phyloP scores from a whole-genome alignment of 305 asterid genomes.

The Withania somnifera region DNA sequence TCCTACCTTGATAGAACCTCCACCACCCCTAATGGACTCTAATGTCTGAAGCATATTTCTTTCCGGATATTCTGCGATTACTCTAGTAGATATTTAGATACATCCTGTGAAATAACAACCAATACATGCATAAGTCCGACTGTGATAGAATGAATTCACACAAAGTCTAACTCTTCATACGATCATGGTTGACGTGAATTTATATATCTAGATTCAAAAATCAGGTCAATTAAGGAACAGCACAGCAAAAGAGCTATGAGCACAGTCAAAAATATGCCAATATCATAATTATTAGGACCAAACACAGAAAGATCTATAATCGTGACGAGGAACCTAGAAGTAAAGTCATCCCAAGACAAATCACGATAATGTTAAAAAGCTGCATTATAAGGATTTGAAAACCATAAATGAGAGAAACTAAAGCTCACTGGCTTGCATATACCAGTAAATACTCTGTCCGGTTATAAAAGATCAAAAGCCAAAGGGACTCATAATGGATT shows the following conservation, averaged over 20 bases:
- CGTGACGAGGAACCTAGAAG: background rate
- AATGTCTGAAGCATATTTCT: constrained; percentile 46
- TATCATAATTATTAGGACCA: background rate
- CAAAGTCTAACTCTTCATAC: background rate
- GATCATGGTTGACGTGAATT: background rate
- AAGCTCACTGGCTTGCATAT: background rate
- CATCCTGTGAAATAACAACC: background rate
- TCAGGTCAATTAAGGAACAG: background rate
- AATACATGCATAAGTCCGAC: background rate
- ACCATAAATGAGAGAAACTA: background rate
- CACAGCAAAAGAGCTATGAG: background rate
- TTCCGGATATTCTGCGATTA: background rate
- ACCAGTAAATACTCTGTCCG: background rate
- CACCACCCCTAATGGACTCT: constrained; percentile 64
- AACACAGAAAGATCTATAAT: background rate
- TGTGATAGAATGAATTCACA: background rate
- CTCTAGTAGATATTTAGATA: background rate
- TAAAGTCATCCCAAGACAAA: background rate
- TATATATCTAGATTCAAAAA: background rate
- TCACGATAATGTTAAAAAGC: too few relatives aligned
- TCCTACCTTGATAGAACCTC: constrained; percentile 77
- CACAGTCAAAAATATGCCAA: too few relatives aligned
- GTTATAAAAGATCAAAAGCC: background rate
- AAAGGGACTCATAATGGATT: background rate
- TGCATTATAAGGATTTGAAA: background rate